phyloP scores from a whole-genome alignment of 345 rosid species.

The Salix caprea region DNA sequence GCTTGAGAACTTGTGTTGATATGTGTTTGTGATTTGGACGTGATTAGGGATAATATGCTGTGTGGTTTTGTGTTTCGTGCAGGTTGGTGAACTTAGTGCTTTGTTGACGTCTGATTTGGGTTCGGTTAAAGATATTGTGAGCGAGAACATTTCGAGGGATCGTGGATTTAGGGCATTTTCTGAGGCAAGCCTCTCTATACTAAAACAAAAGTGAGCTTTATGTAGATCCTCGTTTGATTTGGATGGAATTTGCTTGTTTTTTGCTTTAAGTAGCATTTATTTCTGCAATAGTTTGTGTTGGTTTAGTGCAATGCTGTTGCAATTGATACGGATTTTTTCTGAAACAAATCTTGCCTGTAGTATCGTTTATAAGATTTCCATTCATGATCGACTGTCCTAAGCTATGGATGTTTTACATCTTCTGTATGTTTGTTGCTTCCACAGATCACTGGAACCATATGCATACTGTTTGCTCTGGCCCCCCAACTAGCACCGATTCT shows the following conservation, averaged over 20 bases:
- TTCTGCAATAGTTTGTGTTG: background rate
- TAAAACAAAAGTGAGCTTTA: constrained; percentile 56
- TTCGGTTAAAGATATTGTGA: constrained; percentile 66
- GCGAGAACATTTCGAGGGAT: constrained; percentile 89
- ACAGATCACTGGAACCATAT: constrained; percentile 75
- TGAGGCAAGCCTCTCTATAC: constrained; percentile 87
- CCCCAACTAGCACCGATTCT: constrained; percentile 92
- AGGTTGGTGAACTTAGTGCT: constrained; percentile 90
- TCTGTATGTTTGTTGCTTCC: constrained; percentile 15
- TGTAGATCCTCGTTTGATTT: constrained; percentile 16
- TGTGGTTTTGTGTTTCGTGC: constrained; percentile 5
- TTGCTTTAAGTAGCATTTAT: background rate
- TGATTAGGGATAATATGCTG: background rate
- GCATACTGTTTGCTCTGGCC: constrained; percentile 69
- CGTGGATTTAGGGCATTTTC: constrained; percentile 98
- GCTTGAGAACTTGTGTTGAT: background rate
- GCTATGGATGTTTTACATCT: constrained; percentile 1
- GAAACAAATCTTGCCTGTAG: background rate
- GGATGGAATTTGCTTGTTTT: constrained; percentile 3
- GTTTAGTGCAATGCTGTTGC: background rate
- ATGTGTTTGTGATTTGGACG: background rate
- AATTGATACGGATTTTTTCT: background rate
- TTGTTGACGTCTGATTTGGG: constrained; percentile 90
- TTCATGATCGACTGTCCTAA: constrained; percentile 1
- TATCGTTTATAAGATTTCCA: constrained; percentile 3